Evolutionary conservation across 2,329 filamentous ascomycete genomes (phyloP).

Genomic region (Rutstroemia sp.): DNA sequence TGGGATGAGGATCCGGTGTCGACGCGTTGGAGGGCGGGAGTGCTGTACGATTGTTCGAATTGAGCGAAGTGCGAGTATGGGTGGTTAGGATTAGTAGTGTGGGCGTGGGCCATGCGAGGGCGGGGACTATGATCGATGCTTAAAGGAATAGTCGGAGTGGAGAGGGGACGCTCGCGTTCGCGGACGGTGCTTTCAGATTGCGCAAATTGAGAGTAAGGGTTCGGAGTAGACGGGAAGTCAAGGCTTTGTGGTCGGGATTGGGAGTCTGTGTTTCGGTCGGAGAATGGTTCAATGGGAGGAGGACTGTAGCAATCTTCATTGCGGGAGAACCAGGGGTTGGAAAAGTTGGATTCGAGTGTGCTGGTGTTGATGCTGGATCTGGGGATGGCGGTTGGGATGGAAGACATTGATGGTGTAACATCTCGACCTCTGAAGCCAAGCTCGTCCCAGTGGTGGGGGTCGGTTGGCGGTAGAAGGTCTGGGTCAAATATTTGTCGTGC

Average conservation of each 20-base stretch:
- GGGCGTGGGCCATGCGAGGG: background rate
- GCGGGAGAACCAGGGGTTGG: slow-evolving; percentile 1
- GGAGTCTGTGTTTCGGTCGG: background rate
- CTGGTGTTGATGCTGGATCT: slow-evolving; percentile 6
- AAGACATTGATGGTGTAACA: slow-evolving; percentile 8
- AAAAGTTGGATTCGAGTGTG: background rate
- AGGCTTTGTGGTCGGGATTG: background rate
- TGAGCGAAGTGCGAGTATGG: slow-evolving; percentile 8
- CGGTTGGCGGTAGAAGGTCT: background rate
- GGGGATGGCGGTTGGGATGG: slow-evolving; percentile 6
- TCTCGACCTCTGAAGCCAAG: background rate
- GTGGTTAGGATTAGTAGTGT: background rate
- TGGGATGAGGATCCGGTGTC: slow-evolving; percentile 1
- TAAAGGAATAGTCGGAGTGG: slow-evolving; percentile 1
- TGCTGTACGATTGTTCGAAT: slow-evolving; percentile 6
- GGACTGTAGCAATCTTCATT: slow-evolving; percentile 1
- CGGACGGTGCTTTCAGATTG: background rate
- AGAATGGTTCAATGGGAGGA: background rate
- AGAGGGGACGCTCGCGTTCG: slow-evolving; percentile 4
- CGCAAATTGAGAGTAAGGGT: background rate
- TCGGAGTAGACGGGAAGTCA: background rate
- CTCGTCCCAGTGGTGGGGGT: background rate
- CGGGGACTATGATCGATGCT: background rate
- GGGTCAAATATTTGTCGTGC: background rate
- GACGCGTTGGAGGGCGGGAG: slow-evolving; percentile 2